Evolutionary conservation across 305 asterid genomes (phyloP).

Genomic region (Fraxinus baroniana): DNA sequence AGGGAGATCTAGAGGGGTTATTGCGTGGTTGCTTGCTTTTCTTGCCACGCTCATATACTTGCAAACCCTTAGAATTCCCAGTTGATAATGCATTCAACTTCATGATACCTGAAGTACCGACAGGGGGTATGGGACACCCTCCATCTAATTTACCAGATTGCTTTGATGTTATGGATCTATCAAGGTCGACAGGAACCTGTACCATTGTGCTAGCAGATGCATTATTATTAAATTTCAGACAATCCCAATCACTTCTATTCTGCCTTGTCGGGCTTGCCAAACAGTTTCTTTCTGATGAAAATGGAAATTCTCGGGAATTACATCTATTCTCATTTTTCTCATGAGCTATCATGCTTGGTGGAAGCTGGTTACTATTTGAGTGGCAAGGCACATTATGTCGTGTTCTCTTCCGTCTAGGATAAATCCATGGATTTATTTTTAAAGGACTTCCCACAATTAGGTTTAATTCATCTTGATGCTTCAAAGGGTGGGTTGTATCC

Average conservation of each 20-base stretch:
- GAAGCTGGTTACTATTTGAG: conserved; percentile 31
- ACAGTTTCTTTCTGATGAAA: conserved; percentile 30
- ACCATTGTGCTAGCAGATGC: conserved; percentile 22
- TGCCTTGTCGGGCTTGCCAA: conserved; percentile 23
- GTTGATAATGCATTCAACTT: conserved; percentile 27
- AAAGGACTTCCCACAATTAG: conserved; percentile 22
- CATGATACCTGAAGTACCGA: conserved; percentile 20
- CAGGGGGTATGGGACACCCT: conserved; percentile 22
- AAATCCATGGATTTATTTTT: conserved; percentile 40
- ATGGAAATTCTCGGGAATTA: conserved; percentile 34
- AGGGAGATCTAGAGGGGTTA: conserved; percentile 44
- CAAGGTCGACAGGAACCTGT: conserved; percentile 21
- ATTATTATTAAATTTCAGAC: conserved; percentile 24
- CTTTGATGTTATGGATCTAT: conserved; percentile 29
- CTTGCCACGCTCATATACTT: conserved; percentile 29
- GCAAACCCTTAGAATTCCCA: conserved; percentile 29
- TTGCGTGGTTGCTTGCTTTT: conserved; percentile 28
- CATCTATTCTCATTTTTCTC: conserved; percentile 33
- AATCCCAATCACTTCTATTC: conserved; percentile 21
- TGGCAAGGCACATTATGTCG: conserved; percentile 22
- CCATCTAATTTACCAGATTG: conserved; percentile 28
- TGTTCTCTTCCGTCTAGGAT: conserved; percentile 60
- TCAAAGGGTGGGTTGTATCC: conserved; percentile 24
- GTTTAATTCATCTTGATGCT: conserved; percentile 20
- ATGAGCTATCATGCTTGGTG: conserved; percentile 19